A percentile compares a stretch with the other conserved stretches of the same genome.
Evolutionary conservation across 2,329 filamentous ascomycete genomes (phyloP).

Genomic region (Alternaria sp.): DNA sequence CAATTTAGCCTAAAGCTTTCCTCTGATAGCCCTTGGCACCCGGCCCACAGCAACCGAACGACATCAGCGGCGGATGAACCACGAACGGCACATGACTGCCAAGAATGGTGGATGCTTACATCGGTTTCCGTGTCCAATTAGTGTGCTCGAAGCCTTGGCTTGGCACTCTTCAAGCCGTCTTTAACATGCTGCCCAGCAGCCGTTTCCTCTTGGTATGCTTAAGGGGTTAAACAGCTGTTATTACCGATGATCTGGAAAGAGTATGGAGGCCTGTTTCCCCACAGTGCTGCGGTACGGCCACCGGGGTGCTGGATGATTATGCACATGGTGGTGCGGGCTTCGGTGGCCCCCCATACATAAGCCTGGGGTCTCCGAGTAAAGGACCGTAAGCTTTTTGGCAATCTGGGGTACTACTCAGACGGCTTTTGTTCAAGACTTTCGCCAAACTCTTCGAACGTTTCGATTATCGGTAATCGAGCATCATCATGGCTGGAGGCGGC

Average conservation of each 20-base stretch:
- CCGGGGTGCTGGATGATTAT: conserved; percentile 28
- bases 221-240: conserved; percentile 10
- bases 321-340: conserved; percentile 3
- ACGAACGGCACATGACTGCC: conserved; percentile 2
- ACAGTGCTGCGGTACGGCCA: conserved; percentile 11
- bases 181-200: conserved; percentile 5
- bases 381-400: conserved; percentile 4
- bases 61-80: conserved; percentile 6
- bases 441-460: background rate
- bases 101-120: conserved; percentile 5
- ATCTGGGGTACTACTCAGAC: background rate
- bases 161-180: background rate
- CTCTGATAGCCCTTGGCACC: conserved; percentile 11
- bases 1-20: conserved; percentile 21
- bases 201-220: conserved; percentile 16
- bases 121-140: conserved; percentile 2
- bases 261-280: conserved; percentile 11
- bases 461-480: background rate
- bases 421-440: background rate
- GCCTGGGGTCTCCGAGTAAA: conserved; percentile 2
- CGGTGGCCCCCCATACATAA: conserved; percentile 10
- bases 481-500: conserved; percentile 33
- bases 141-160: background rate
- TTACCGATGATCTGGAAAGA: conserved; percentile 9
- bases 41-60: background rate